Conservation (phyloP, 192 early-diverging fungal genomes). For the Allomyces macrogynus region DNA sequence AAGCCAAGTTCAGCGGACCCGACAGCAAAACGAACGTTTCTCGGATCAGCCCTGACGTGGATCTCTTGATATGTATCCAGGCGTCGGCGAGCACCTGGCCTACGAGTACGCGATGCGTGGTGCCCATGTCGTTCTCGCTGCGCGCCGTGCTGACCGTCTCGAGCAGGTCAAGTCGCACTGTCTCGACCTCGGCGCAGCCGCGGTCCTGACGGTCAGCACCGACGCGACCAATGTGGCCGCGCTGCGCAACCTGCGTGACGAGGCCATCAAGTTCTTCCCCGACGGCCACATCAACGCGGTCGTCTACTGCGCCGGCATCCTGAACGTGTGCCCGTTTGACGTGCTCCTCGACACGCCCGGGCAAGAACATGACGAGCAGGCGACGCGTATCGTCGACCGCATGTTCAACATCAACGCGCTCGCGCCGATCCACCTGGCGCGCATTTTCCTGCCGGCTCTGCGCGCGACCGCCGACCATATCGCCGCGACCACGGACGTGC, state of each 20-base stretch:
- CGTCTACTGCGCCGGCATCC: conserved; percentile 54
- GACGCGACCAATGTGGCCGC: conserved; percentile 8
- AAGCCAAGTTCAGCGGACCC: too few relatives aligned
- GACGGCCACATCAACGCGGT: conserved; percentile 30
- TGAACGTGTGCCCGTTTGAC: conserved; percentile 46
- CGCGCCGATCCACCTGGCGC: conserved; percentile 28
- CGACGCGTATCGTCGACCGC: conserved; percentile 12
- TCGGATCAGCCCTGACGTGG: too few relatives aligned
- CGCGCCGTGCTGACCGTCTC: conserved; percentile 32
- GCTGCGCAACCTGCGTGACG: conserved; percentile 2
- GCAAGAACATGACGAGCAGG: conserved; percentile 5
- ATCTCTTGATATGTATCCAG: background rate
- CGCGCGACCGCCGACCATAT: conserved; percentile 14
- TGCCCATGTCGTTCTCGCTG: conserved; percentile 39
- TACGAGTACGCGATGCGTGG: conserved; percentile 41
- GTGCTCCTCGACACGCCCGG: conserved; percentile 23
- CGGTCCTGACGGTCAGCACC: conserved; percentile 22
- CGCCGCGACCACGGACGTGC: conserved; percentile 10
- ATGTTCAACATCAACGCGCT: conserved; percentile 37
- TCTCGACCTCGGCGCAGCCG: conserved; percentile 7
- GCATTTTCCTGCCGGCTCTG: conserved; percentile 31
- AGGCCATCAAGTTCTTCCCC: background rate
- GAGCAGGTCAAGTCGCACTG: conserved; percentile 25
- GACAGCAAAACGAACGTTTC: too few relatives aligned
- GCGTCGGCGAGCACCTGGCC: conserved; percentile 20